Evolutionary conservation across 495 filamentous ascomycete species (phyloP).

Genomic region (Evernia prunastri): DNA sequence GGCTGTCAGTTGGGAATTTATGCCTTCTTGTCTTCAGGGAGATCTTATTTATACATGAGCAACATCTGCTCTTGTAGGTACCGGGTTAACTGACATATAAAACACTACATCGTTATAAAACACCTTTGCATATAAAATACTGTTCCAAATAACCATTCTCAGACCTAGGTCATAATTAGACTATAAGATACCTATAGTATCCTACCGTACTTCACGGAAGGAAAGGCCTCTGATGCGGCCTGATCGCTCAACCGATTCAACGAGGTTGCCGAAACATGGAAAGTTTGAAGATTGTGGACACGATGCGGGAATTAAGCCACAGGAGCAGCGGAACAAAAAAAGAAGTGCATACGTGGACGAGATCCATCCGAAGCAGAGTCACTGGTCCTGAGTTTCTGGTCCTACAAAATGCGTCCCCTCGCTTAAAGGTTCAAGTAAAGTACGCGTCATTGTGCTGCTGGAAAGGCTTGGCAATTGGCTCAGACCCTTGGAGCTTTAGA

Average conservation of each 20-base stretch:
- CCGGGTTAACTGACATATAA: too few species aligned
- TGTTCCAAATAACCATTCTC: too few species aligned
- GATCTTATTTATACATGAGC: constrained; percentile 23
- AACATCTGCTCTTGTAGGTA: neutral
- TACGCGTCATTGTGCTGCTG: neutral
- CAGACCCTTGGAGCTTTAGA: neutral
- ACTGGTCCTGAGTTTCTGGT: too few species aligned
- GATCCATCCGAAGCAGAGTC: too few species aligned
- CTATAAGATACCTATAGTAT: too few species aligned
- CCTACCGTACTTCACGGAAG: neutral
- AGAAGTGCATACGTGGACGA: too few species aligned
- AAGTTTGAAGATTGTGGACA: too few species aligned
- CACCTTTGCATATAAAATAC: too few species aligned
- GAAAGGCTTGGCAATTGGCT: neutral
- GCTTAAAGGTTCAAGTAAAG: too few species aligned
- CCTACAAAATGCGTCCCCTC: too few species aligned
- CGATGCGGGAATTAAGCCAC: neutral
- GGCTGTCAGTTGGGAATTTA: constrained; percentile 31
- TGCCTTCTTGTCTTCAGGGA: constrained; percentile 57
- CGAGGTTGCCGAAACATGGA: neutral
- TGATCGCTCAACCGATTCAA: neutral
- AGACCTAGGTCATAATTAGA: too few species aligned
- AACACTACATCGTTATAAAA: too few species aligned
- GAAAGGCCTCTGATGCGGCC: neutral
- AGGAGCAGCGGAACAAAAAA: neutral